Base-by-base conservation (phyloP, 768 basidiomycete genomes). In the Naematelia encephala region DNA sequence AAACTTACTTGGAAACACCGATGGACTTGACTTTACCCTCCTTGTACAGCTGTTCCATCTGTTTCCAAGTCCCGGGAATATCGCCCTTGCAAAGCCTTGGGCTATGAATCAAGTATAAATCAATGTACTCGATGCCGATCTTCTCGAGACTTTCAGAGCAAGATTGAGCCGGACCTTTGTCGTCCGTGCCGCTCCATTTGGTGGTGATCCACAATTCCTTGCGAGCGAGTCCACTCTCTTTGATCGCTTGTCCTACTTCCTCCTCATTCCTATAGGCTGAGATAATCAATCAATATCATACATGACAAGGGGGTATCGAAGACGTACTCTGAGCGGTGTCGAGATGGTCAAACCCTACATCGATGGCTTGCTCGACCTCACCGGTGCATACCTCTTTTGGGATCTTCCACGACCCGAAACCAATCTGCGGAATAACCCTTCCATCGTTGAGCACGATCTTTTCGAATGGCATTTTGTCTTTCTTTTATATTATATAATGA, bases 121-220 rank as follows among this genome's bases (percentile, higher is more conserved):
- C 70, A 48, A 72, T 54, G 53, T 69, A 72, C 14, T 63, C 61
- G 10, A 72, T 14, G 25, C 63, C 61, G 11, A 72, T 45, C 55
- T 67, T 85, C 56, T 76, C 70, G 2, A 72, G 82, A 14, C 88
- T 89, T 77, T 85, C 84, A 53, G 91, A 84, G 48, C 91, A 56
- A 16, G 67, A 68, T 34, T 64, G 47, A 16, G 44, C 4, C 19
- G 64, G 45, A n/a, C 44, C 56, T 61, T 55, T 68, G 47, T 39
- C 66, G 50, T 60, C 62, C 11, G 63, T 54, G 13, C 67, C 67
- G 44, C 53, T 60, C 59, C 61, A 72, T 58, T 75, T 75, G 25
- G 72, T 73, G 11, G 74, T 75, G 47, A 75, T 56, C 64, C 62
- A 75, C 2, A 75, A 19, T 30, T 75, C 68, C 45, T 67, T 65